These are phyloP conservation scores for Agaricus blazei DNA, from an alignment of 768 basidiomycete genomes.

Conservation along the genomic window DNA sequence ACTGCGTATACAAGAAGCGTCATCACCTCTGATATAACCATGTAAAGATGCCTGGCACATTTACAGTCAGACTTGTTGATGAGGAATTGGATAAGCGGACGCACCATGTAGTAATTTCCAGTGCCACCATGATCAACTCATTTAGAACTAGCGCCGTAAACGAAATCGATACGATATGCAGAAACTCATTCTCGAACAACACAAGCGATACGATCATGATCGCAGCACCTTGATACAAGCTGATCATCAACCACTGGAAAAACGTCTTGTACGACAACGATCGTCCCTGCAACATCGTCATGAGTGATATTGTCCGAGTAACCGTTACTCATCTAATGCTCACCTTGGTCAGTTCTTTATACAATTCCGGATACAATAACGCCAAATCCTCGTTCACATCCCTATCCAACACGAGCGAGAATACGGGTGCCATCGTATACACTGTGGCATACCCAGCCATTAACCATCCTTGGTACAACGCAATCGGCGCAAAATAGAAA, in stretches of 20 bases:
- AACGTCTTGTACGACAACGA: constrained; percentile 96
- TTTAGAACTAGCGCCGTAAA: constrained; percentile 95
- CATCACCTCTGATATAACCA: constrained; percentile 87
- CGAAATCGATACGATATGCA: constrained; percentile 98
- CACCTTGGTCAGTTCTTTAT: constrained; percentile 96
- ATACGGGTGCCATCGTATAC: constrained; percentile 98
- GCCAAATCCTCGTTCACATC: constrained; percentile 97
- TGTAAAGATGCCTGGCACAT: constrained; percentile 78
- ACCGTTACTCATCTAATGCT: constrained; percentile 11
- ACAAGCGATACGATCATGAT: constrained; percentile 99
- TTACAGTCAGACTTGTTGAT: not conserved
- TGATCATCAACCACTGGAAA: constrained; percentile 97
- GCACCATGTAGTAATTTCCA: constrained; percentile 97
- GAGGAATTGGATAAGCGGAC: constrained; percentile 8
- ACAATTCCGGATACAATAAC: constrained; percentile 92
- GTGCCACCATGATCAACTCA: constrained; percentile 97
- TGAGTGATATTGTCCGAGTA: not conserved
- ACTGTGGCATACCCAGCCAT: constrained; percentile 95
- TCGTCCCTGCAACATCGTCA: constrained; percentile 58
- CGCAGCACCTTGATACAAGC: constrained; percentile 96
- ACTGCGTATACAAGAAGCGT: constrained; percentile 86
- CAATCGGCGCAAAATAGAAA: constrained; percentile 93
- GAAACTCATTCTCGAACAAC: constrained; percentile 94
- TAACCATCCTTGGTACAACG: constrained; percentile 96
- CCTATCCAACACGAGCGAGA: constrained; percentile 91